Conservation (phyloP, 306 rosid genomes). For the Chamaecrista fasciculata region DNA sequence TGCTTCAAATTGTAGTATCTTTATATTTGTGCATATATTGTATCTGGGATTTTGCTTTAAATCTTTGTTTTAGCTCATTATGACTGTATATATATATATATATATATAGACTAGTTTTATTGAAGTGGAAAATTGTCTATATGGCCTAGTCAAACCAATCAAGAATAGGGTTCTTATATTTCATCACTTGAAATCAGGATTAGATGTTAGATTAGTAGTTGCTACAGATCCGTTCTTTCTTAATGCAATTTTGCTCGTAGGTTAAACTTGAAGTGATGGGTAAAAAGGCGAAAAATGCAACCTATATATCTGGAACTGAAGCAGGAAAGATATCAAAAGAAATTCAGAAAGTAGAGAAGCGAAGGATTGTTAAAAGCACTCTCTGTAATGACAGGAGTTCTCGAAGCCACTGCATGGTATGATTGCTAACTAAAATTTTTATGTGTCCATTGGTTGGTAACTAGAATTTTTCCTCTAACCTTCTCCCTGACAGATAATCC, state of each 20-base stretch:
- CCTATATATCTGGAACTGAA: conserved; percentile 90
- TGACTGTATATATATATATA: not conserved
- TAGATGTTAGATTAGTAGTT: conserved; percentile 10
- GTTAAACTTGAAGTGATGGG: conserved; percentile 99
- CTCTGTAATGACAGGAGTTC: conserved; percentile 97
- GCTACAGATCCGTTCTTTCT: not conserved
- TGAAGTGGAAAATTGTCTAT: not conserved
- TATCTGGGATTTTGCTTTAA: not conserved
- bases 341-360: conserved; percentile 97
- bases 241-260: conserved; percentile 39
- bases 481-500: conserved; percentile 58
- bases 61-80: not conserved
- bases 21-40: not conserved
- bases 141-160: not conserved
- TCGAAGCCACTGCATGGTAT: conserved; percentile 98
- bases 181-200: not conserved
- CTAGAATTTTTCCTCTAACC: conserved; percentile 16
- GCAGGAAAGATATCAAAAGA: conserved; percentile 97
- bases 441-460: not conserved
- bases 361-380: conserved; percentile 95
- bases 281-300: conserved; percentile 96
- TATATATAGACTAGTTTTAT: too few species aligned
- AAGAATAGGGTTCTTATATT: not conserved
- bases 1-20: not conserved
- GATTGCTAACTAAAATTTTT: conserved; percentile 10